Conservation (phyloP, 805 yeast genomes). For the Ogataea thermomethanolica region DNA sequence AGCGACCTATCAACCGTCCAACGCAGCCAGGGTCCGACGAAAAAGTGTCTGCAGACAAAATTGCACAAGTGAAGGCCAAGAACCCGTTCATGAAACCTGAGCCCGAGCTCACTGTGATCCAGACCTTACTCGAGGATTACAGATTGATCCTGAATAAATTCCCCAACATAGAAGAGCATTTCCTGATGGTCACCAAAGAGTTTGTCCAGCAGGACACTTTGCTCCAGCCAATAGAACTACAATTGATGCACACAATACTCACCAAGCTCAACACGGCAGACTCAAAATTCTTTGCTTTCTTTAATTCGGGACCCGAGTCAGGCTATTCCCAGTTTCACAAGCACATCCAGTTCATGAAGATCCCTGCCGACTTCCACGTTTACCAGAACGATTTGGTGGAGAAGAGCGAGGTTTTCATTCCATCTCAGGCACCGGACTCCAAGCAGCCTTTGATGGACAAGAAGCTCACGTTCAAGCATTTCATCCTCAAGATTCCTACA, state of each 20-base stretch:
- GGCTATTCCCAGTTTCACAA: slow-evolving; percentile 97
- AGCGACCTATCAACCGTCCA: slow-evolving; percentile 36
- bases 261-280: slow-evolving; percentile 43
- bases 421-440: slow-evolving; percentile 37
- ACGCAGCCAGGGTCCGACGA: slow-evolving; percentile 32
- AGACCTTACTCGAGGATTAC: slow-evolving; percentile 49
- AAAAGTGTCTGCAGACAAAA: slow-evolving; percentile 34
- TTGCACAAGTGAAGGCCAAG: slow-evolving; percentile 32
- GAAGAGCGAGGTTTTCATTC: slow-evolving; percentile 48
- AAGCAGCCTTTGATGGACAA: slow-evolving; percentile 59
- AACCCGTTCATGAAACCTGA: slow-evolving; percentile 85
- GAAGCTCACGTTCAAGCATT: slow-evolving; percentile 78
- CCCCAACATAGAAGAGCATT: slow-evolving; percentile 78
- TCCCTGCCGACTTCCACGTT: slow-evolving; percentile 57
- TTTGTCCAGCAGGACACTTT: slow-evolving; percentile 72
- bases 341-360: slow-evolving; percentile 80
- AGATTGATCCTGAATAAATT: slow-evolving; percentile 78
- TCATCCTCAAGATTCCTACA: slow-evolving; percentile 58
- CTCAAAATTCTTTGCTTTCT: slow-evolving; percentile 70
- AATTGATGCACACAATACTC: slow-evolving; percentile 54
- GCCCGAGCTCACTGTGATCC: slow-evolving; percentile 61
- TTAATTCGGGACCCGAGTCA: slow-evolving; percentile 80
- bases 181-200: slow-evolving; percentile 71
- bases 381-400: slow-evolving; percentile 52
- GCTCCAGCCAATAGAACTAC: slow-evolving; percentile 66